Evolutionary conservation across 176 grass and related monocot genomes (phyloP).

Genomic region (Carex cristatella): DNA sequence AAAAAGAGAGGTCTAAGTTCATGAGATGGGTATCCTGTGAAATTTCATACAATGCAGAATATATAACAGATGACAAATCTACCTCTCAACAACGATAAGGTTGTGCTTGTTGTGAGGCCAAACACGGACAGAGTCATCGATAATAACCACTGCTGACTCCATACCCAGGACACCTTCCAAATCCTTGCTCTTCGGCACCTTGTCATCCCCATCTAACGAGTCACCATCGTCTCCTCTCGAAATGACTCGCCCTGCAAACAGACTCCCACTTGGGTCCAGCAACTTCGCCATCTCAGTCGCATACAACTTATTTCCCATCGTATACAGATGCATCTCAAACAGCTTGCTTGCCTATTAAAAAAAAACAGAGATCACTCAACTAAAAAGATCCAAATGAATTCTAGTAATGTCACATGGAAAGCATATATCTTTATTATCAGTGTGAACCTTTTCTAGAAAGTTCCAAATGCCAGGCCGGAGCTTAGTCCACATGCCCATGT

Average conservation of each 20-base stretch:
- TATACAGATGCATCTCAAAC: constrained; percentile 92
- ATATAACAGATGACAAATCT: constrained; percentile 13
- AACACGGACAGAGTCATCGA: constrained; percentile 84
- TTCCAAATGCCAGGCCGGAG: constrained; percentile 97
- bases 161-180: constrained; percentile 92
- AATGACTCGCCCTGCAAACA: constrained; percentile 90
- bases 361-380: not conserved
- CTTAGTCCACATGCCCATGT: constrained; percentile 99
- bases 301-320: constrained; percentile 97
- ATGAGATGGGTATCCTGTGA: constrained; percentile 8
- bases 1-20: not conserved
- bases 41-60: not conserved
- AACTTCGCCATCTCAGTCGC: constrained; percentile 98
- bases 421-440: constrained; percentile 3
- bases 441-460: constrained; percentile 82
- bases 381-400: constrained; percentile 6
- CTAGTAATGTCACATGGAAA: not conserved
- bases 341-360: constrained; percentile 70
- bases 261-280: constrained; percentile 67
- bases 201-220: constrained; percentile 65
- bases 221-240: constrained; percentile 78
- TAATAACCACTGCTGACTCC: constrained; percentile 94
- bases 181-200: constrained; percentile 92
- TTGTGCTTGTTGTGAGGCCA: constrained; percentile 98
- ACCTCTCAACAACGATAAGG: constrained; percentile 97